phyloP scores from a whole-genome alignment of 129 eudicot genomes.

The sunflower (Helianthus annuus) region DNA sequence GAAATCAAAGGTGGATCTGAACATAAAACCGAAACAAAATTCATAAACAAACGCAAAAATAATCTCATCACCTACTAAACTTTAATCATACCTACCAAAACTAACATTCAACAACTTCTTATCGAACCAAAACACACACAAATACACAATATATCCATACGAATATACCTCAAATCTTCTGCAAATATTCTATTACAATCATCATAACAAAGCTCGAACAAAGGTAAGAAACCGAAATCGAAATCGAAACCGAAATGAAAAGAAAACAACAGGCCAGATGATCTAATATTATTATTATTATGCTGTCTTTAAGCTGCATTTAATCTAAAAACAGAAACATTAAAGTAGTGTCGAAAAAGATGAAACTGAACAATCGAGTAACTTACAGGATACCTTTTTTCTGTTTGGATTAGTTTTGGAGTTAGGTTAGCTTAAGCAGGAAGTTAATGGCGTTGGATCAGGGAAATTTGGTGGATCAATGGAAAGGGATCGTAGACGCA shows the following conservation, averaged over 20 bases:
- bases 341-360: not conserved
- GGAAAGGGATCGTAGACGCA: constrained; percentile 34
- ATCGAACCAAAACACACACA: not conserved
- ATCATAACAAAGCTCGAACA: constrained; percentile 4
- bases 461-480: constrained; percentile 6
- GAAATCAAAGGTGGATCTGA: constrained; percentile 18
- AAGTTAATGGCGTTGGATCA: constrained; percentile 30
- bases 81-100: constrained; percentile 19
- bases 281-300: not conserved
- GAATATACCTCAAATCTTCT: constrained; percentile 19
- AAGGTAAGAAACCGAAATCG: not conserved
- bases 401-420: constrained; percentile 22
- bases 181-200: not conserved
- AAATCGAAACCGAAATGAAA: not conserved
- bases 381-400: constrained; percentile 32
- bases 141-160: not conserved
- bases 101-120: constrained; percentile 15
- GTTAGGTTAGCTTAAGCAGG: constrained; percentile 26
- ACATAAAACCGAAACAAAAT: constrained; percentile 9
- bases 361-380: constrained; percentile 39
- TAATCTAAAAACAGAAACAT: not conserved
- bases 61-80: not conserved
- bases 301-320: not conserved
- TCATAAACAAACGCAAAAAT: constrained; percentile 10
- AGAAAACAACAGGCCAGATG: not conserved